phyloP scores from a whole-genome alignment of 139 green algal species.

The Picochlorum sp. region DNA sequence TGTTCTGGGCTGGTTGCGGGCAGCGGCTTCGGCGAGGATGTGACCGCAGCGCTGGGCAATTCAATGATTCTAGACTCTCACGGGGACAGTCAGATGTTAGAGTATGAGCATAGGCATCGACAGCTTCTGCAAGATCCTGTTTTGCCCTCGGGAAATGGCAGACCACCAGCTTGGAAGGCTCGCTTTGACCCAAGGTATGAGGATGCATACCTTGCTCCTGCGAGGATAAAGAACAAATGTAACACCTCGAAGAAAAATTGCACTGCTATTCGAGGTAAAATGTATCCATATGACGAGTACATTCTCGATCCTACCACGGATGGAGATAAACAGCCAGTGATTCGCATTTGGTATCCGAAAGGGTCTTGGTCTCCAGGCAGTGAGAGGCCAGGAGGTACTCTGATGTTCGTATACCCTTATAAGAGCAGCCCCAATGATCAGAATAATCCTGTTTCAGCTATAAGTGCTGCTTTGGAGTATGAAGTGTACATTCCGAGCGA shows the following conservation, averaged over 20 bases:
- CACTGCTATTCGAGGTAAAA: slow-evolving; percentile 6
- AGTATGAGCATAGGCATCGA: background rate
- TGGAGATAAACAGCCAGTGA: background rate
- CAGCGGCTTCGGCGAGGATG: no score
- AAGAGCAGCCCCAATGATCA: background rate
- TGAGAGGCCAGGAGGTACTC: slow-evolving; percentile 2
- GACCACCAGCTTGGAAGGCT: slow-evolving; percentile 9
- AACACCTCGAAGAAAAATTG: slow-evolving; percentile 6
- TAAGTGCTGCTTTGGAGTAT: background rate
- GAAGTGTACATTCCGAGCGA: slow-evolving; percentile 8
- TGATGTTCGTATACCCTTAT: slow-evolving; percentile 16
- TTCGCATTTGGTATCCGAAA: slow-evolving; percentile 3
- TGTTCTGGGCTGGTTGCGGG: no score
- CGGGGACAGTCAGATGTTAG: background rate
- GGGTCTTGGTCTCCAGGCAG: slow-evolving; percentile 10
- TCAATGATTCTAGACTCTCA: no score
- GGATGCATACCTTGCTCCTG: slow-evolving; percentile 4
- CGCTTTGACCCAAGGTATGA: slow-evolving; percentile 12
- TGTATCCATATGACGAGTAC: slow-evolving; percentile 11
- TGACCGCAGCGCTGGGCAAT: no score
- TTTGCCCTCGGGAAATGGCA: background rate
- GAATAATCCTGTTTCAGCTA: slow-evolving; percentile 1
- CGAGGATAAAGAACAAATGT: background rate
- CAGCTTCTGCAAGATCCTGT: slow-evolving; percentile 1
- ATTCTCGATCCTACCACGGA: slow-evolving; percentile 5